These are phyloP conservation scores for Aspergillus cavernicola DNA, from an alignment of 495 filamentous ascomycete species.

Conservation along the genomic window DNA sequence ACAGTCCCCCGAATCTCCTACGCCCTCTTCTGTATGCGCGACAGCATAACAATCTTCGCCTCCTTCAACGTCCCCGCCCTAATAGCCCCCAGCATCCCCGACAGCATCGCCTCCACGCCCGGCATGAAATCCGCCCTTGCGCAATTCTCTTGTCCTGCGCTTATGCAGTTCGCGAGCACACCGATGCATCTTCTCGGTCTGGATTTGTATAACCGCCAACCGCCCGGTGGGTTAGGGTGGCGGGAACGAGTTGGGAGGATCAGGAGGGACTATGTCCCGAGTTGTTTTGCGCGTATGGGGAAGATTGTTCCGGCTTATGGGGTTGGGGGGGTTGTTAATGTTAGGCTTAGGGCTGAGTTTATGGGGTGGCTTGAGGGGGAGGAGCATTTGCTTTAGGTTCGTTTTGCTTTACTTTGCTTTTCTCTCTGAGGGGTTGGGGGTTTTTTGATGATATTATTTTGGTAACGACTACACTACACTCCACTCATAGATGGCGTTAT, in stretches of 20 bases:
- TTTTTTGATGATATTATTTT: too few relatives aligned
- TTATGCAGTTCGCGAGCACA: slow-evolving; percentile 77
- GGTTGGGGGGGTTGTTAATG: slow-evolving; percentile 85
- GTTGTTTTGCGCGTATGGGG: slow-evolving; percentile 75
- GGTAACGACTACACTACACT: too few relatives aligned
- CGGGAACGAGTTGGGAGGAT: slow-evolving; percentile 61
- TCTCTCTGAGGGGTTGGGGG: not conserved
- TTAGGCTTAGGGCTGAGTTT: slow-evolving; percentile 58
- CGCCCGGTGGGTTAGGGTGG: slow-evolving; percentile 43
- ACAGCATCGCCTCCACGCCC: slow-evolving; percentile 45
- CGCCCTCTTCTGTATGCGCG: slow-evolving; percentile 74
- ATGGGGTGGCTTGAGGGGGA: slow-evolving; percentile 48
- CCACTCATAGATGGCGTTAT: not conserved
- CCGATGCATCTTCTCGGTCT: slow-evolving; percentile 85
- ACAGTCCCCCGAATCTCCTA: slow-evolving; percentile 56
- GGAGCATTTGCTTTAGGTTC: not conserved
- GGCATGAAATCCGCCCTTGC: slow-evolving; percentile 59
- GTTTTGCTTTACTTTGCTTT: too few relatives aligned
- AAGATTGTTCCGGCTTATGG: slow-evolving; percentile 95
- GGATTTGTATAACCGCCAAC: slow-evolving; percentile 79
- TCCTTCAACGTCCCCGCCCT: slow-evolving; percentile 87
- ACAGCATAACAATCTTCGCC: slow-evolving; percentile 89
- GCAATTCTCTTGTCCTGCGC: slow-evolving; percentile 78
- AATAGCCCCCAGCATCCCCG: slow-evolving; percentile 52
- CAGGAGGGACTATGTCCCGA: slow-evolving; percentile 71